Conservation (phyloP, 1,284 basidiomycete species). For the Puccinia novopanici region DNA sequence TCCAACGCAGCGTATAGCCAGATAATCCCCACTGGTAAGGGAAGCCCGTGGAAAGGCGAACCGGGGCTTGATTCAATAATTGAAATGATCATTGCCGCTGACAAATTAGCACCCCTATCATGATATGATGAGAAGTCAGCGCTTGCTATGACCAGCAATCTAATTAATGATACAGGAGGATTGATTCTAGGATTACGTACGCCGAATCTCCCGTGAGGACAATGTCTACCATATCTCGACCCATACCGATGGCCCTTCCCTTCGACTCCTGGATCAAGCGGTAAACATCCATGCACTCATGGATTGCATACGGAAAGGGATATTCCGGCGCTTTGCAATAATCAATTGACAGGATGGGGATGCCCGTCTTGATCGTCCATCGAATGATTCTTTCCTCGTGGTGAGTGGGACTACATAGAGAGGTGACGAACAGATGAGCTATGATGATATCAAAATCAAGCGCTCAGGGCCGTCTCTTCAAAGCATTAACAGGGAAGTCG, state of each 20-base stretch:
- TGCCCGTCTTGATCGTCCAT: slow-evolving; percentile 78
- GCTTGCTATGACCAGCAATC: background rate
- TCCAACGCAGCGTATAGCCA: slow-evolving; percentile 75
- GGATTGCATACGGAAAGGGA: slow-evolving; percentile 90
- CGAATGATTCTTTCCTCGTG: slow-evolving; percentile 88
- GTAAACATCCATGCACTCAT: slow-evolving; percentile 90
- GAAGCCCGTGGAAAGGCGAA: slow-evolving; percentile 62
- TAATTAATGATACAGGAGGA: background rate
- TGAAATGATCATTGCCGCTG: slow-evolving; percentile 53
- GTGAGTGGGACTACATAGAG: slow-evolving; percentile 70
- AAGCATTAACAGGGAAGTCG: slow-evolving; percentile 4
- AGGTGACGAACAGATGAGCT: slow-evolving; percentile 10
- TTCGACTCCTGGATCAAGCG: slow-evolving; percentile 75
- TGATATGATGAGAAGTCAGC: slow-evolving; percentile 1
- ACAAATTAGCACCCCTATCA: slow-evolving; percentile 36
- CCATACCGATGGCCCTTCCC: slow-evolving; percentile 81
- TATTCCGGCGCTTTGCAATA: slow-evolving; percentile 88
- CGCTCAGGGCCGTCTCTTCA: background rate
- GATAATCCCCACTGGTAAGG: slow-evolving; percentile 75
- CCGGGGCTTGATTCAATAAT: slow-evolving; percentile 55
- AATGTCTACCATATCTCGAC: slow-evolving; percentile 68
- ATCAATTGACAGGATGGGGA: slow-evolving; percentile 81
- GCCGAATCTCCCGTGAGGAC: slow-evolving; percentile 87
- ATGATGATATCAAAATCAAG: background rate
- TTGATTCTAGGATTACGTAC: slow-evolving; percentile 64